phyloP scores from a whole-genome alignment of 2,329 filamentous ascomycete species.

The Aspergillus melleus region DNA sequence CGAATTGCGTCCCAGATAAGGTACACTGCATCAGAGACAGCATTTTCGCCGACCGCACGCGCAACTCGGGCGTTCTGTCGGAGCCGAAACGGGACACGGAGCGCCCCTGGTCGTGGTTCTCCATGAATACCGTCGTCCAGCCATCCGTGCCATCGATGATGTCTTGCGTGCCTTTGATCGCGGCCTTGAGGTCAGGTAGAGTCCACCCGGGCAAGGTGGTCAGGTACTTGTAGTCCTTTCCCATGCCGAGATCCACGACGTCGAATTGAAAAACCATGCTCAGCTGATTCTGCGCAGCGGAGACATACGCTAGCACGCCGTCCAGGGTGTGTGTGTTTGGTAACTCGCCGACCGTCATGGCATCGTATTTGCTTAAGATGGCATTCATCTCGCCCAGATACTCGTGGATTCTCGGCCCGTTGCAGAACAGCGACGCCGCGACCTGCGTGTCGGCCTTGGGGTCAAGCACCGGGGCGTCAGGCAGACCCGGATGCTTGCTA shows the following conservation, averaged over 20 bases:
- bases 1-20: slow-evolving; percentile 62
- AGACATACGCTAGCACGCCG: slow-evolving; percentile 55
- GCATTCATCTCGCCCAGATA: slow-evolving; percentile 55
- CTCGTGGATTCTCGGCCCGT: slow-evolving; percentile 60
- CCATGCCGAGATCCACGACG: slow-evolving; percentile 60
- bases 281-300: slow-evolving; percentile 58
- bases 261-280: slow-evolving; percentile 75
- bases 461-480: slow-evolving; percentile 39
- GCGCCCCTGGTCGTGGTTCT: slow-evolving; percentile 67
- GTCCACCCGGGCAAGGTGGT: slow-evolving; percentile 52
- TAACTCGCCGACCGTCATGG: slow-evolving; percentile 63
- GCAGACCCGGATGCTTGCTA: slow-evolving; percentile 60
- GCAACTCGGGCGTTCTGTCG: slow-evolving; percentile 52
- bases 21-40: slow-evolving; percentile 57
- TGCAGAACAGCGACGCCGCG: slow-evolving; percentile 62
- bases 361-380: slow-evolving; percentile 56
- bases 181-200: slow-evolving; percentile 52
- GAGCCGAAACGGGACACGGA: slow-evolving; percentile 56
- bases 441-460: slow-evolving; percentile 55
- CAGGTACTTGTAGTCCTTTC: slow-evolving; percentile 47
- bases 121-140: slow-evolving; percentile 65
- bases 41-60: slow-evolving; percentile 57
- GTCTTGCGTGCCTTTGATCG: slow-evolving; percentile 57
- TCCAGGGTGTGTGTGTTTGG: slow-evolving; percentile 55
- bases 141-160: slow-evolving; percentile 59